Evolutionary conservation across 176 grass and related monocot genomes (phyloP), one percentile per base, ranked within the genome.

Genomic region (Phyllostachys edulis): DNA sequence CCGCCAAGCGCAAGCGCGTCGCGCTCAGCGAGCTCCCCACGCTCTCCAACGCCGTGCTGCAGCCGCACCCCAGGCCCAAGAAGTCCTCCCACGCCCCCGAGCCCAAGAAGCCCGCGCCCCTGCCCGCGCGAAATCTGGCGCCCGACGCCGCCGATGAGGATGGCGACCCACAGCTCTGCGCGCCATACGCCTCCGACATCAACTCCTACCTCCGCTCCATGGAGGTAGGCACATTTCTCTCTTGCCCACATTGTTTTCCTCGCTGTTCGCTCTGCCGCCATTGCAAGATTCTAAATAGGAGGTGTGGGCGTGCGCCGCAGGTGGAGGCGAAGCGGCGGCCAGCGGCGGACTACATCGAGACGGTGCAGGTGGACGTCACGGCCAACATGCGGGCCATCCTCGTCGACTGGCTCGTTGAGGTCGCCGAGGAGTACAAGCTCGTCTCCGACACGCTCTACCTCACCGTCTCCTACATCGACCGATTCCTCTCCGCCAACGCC

Each of bases 391-490:
- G 93, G 11, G 79, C 54, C 45, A 86, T 91, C 75, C 88, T 97
- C 74, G 72, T 97, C n/a, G 90, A 94, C 86, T 97, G 92, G 95
- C 82, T 97, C 76, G 90, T 94, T 13, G 82, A 93, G 79, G 87
- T 97, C 76, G 84, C 89, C 5, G 80, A 90, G 82, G 93, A 94
- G 85, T 92, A 90, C 73, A 90, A 86, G 63, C 85, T 92, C 74
- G 85, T 84, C 69, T 86, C 90, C 7, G 90, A 94, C 83, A 94
- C 90, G 51, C 85, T 94, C 42, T 94, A 90, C 79, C 90, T 90
- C 85, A 88, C 90, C 13, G 71, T 94, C 67, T 88, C 90, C 0
- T 92, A 90, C 82, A 84, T 94, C 63, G 93, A 94, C 73, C 76
- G 87, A 2, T 94, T 88, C 79, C 85, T 94, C 49, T 92, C 90